These are phyloP conservation scores for Meyerozyma elateridarum DNA, from an alignment of 1,139 yeast genomes.

Conservation along the genomic window DNA sequence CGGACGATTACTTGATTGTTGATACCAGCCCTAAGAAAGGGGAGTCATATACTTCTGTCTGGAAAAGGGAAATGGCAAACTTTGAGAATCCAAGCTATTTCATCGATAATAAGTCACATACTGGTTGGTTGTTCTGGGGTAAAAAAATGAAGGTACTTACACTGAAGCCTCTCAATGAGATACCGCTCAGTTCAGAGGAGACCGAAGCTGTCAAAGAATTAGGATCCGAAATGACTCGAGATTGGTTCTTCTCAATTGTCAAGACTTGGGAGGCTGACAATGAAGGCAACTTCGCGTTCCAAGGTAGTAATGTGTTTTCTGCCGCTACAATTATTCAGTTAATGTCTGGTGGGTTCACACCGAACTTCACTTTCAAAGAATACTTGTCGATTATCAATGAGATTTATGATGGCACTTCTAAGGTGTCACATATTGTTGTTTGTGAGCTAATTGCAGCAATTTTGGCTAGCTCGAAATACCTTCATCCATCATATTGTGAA, in stretches of 20 bases:
- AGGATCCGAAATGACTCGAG: constrained; percentile 43
- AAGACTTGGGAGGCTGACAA: constrained; percentile 60
- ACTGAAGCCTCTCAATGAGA: constrained; percentile 17
- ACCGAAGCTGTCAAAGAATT: constrained; percentile 36
- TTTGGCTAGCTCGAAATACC: constrained; percentile 43
- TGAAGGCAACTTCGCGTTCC: constrained; percentile 57
- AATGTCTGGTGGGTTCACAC: constrained; percentile 38
- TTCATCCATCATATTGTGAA: constrained; percentile 19
- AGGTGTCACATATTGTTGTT: constrained; percentile 56
- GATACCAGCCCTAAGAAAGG: constrained; percentile 34
- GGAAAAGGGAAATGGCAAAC: constrained; percentile 53
- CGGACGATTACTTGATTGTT: constrained; percentile 35
- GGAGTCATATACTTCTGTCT: constrained; percentile 36
- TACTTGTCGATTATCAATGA: constrained; percentile 47
- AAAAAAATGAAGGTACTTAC: constrained; percentile 46
- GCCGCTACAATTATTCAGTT: constrained; percentile 43
- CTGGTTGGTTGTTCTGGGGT: constrained; percentile 85
- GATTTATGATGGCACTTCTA: constrained; percentile 56
- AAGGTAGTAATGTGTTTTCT: constrained; percentile 56
- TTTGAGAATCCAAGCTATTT: constrained; percentile 45
- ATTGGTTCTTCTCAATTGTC: constrained; percentile 56
- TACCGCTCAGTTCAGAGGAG: constrained; percentile 38
- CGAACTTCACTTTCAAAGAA: constrained; percentile 34
- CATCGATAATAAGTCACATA: constrained; percentile 51
- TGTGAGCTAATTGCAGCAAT: constrained; percentile 62